phyloP scores from a whole-genome alignment of 192 early-diverging fungal genomes.

The Gigaspora rosea region DNA sequence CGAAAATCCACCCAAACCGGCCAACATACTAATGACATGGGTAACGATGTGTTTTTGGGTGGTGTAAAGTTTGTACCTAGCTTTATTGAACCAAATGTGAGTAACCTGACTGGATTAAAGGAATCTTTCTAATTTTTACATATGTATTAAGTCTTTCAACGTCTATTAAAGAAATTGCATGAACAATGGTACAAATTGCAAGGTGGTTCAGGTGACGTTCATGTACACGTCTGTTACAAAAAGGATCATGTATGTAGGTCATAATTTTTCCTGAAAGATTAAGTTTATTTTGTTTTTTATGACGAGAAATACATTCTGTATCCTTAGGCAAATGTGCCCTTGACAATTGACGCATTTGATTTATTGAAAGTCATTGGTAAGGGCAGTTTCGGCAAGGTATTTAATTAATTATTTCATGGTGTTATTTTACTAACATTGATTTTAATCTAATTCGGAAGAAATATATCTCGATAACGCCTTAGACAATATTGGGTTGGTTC shows the following conservation, averaged over 20 bases:
- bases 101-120: slow-evolving; percentile 24
- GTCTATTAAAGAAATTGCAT: slow-evolving; percentile 47
- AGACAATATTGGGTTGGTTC: no score
- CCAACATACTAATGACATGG: slow-evolving; percentile 33
- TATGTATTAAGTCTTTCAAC: background rate
- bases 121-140: no score
- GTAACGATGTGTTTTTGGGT: slow-evolving; percentile 59
- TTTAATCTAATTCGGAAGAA: no score
- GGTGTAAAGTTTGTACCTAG: slow-evolving; percentile 55
- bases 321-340: slow-evolving; percentile 61
- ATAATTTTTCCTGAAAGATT: background rate
- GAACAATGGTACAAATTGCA: slow-evolving; percentile 66
- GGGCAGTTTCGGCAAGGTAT: slow-evolving; percentile 95
- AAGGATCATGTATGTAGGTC: slow-evolving; percentile 54
- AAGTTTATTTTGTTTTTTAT: no score
- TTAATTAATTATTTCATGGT: background rate
- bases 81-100: slow-evolving; percentile 45
- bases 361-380: slow-evolving; percentile 95
- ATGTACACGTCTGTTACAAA: slow-evolving; percentile 73
- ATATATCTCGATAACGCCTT: no score
- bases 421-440: no score
- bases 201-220: slow-evolving; percentile 64
- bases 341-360: slow-evolving; percentile 91
- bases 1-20: slow-evolving; percentile 42
- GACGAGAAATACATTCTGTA: no score